Evolutionary conservation across 805 yeast species (phyloP).

Genomic region (Saccharomycopsis sp.): DNA sequence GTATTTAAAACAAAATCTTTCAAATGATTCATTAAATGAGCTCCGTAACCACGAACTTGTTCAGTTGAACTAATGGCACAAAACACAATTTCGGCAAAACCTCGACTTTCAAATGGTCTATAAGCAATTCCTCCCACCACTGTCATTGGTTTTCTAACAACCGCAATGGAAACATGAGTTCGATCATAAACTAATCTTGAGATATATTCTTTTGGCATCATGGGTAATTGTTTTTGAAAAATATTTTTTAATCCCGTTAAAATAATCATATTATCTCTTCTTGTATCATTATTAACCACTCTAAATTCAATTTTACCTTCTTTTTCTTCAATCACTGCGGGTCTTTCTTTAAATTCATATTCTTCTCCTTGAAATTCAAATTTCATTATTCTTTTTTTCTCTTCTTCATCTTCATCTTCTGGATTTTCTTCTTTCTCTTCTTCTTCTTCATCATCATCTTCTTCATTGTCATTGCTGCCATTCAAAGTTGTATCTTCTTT

Average conservation of each 20-base stretch:
- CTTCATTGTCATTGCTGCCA: constrained; percentile 8
- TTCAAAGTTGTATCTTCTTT: constrained; percentile 11
- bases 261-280: constrained; percentile 79
- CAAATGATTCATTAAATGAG: constrained; percentile 94
- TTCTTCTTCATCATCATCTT: constrained; percentile 19
- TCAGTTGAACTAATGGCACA: constrained; percentile 97
- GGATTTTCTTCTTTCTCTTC: constrained; percentile 21
- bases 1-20: constrained; percentile 92
- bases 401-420: constrained; percentile 20
- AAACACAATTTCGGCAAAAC: constrained; percentile 95
- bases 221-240: constrained; percentile 94
- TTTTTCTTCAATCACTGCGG: constrained; percentile 88
- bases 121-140: constrained; percentile 98
- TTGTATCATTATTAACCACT: constrained; percentile 91
- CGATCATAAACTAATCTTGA: constrained; percentile 91
- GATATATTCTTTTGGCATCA: constrained; percentile 97
- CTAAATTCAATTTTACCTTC: constrained; percentile 91
- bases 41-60: constrained; percentile 98
- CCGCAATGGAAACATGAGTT: constrained; percentile 92
- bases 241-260: constrained; percentile 92
- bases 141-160: constrained; percentile 82
- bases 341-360: constrained; percentile 82
- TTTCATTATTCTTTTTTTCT: constrained; percentile 27
- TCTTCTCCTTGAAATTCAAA: constrained; percentile 57
- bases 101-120: constrained; percentile 82